Conservation (phyloP, 2,329 filamentous ascomycete genomes). For the Claviceps maximensis region DNA sequence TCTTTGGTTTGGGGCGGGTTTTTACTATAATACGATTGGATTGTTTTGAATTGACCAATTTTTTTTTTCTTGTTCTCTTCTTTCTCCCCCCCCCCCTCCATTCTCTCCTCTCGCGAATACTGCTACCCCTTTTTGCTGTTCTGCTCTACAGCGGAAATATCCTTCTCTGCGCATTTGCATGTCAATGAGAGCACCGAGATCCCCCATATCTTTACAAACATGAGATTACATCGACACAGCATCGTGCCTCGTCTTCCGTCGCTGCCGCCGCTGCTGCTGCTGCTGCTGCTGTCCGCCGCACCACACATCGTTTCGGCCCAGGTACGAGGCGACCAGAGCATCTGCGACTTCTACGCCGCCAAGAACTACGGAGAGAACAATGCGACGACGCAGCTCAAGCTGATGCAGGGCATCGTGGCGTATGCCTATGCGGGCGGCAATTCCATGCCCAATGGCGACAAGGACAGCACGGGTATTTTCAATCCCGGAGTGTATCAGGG, state of each 20-base stretch:
- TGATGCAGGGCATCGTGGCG: slow-evolving; percentile 18
- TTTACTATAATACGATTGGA: no score
- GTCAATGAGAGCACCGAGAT: background rate
- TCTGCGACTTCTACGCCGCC: slow-evolving; percentile 20
- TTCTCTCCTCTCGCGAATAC: background rate
- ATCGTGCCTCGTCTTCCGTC: background rate
- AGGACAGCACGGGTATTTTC: slow-evolving; percentile 16
- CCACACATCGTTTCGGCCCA: background rate
- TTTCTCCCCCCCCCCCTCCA: background rate
- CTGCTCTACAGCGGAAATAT: no score
- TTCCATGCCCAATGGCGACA: slow-evolving; percentile 7
- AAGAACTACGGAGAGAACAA: slow-evolving; percentile 13
- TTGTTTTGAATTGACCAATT: background rate
- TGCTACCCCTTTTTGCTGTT: background rate
- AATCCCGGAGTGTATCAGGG: slow-evolving; percentile 13
- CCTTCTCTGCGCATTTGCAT: no score
- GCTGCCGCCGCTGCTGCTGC: background rate
- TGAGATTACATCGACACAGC: background rate
- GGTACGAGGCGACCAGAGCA: slow-evolving; percentile 7
- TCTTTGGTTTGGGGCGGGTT: no score
- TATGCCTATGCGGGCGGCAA: slow-evolving; percentile 16
- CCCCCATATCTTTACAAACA: background rate
- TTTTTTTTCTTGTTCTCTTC: background rate
- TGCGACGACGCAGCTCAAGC: slow-evolving; percentile 13
- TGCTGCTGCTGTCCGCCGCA: background rate